Conservation (phyloP, 2,329 filamentous ascomycete species). For the Paramyrothecium sp. region DNA sequence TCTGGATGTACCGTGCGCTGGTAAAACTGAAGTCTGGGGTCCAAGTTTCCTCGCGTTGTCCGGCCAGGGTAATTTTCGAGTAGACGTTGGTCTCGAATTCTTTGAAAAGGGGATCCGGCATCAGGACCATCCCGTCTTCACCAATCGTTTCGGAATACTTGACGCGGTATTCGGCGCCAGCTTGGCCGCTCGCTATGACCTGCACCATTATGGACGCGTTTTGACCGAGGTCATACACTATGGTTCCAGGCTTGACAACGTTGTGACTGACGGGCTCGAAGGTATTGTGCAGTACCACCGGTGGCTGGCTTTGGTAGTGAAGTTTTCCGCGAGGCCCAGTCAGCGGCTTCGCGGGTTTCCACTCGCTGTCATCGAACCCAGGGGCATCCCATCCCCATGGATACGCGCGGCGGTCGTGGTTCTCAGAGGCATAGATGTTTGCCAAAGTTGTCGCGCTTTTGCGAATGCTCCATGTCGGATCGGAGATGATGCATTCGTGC, state of each 20-base stretch:
- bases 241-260: conserved; percentile 12
- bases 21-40: conserved; percentile 40
- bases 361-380: conserved; percentile 19
- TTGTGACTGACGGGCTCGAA: conserved; percentile 24
- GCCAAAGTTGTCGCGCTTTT: conserved; percentile 36
- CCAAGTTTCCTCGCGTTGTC: conserved; percentile 29
- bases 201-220: conserved; percentile 21
- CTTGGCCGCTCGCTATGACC: conserved; percentile 13
- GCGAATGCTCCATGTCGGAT: conserved; percentile 33
- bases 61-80: conserved; percentile 32
- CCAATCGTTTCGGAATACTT: conserved; percentile 21
- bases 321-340: conserved; percentile 36
- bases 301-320: conserved; percentile 36
- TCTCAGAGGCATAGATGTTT: conserved; percentile 39
- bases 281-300: conserved; percentile 32
- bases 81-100: conserved; percentile 31
- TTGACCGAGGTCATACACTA: conserved; percentile 19
- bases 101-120: conserved; percentile 38
- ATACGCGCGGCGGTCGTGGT: conserved; percentile 31
- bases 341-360: conserved; percentile 31
- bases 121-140: conserved; percentile 27
- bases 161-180: conserved; percentile 14
- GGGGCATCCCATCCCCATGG: conserved; percentile 31
- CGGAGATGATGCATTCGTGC: conserved; percentile 31
- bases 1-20: conserved; percentile 37